Percentiles rank a stretch among this genome's conserved stretches.
phyloP scores from a whole-genome alignment of 176 grass and related monocot genomes.

The Bonia amplexicaulis region DNA sequence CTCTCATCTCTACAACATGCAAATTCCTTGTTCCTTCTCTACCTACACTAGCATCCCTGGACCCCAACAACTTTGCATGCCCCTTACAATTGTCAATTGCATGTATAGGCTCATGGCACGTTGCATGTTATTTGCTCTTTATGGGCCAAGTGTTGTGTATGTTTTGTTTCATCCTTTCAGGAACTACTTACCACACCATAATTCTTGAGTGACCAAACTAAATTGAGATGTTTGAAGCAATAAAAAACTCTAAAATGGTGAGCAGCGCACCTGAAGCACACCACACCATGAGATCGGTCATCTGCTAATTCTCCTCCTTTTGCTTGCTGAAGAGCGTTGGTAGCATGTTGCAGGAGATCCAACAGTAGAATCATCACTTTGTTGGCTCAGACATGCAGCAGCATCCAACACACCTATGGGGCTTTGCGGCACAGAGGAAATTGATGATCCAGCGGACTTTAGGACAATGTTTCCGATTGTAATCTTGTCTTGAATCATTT shows the following conservation, averaged over 20 bases:
- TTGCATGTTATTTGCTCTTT: conserved; percentile 30
- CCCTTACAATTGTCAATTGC: conserved; percentile 36
- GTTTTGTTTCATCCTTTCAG: conserved; percentile 34
- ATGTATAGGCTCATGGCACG: conserved; percentile 26
- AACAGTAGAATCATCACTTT: conserved; percentile 61
- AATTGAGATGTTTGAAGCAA: conserved; percentile 43
- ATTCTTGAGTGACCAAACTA: conserved; percentile 39
- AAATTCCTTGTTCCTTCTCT: conserved; percentile 35
- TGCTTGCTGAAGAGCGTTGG: conserved; percentile 57
- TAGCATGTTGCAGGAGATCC: conserved; percentile 52
- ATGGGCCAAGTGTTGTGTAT: conserved; percentile 30
- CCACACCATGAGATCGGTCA: conserved; percentile 19
- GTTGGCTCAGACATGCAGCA: conserved; percentile 71
- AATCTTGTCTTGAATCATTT: conserved; percentile 72
- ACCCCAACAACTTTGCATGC: conserved; percentile 13
- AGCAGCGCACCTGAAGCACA: conserved; percentile 40
- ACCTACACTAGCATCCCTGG: conserved; percentile 34
- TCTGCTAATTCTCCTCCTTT: conserved; percentile 80
- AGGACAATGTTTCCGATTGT: conserved; percentile 38
- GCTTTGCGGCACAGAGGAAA: conserved; percentile 65
- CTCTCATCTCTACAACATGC: conserved; percentile 40
- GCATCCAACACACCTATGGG: conserved; percentile 84
- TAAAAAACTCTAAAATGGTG: conserved; percentile 34
- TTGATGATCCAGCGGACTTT: conserved; percentile 40
- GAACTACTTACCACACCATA: conserved; percentile 41